Evolutionary conservation across 768 basidiomycete genomes (phyloP), one percentile per base, ranked within the genome.

Genomic region (Kwoniella europaea): DNA sequence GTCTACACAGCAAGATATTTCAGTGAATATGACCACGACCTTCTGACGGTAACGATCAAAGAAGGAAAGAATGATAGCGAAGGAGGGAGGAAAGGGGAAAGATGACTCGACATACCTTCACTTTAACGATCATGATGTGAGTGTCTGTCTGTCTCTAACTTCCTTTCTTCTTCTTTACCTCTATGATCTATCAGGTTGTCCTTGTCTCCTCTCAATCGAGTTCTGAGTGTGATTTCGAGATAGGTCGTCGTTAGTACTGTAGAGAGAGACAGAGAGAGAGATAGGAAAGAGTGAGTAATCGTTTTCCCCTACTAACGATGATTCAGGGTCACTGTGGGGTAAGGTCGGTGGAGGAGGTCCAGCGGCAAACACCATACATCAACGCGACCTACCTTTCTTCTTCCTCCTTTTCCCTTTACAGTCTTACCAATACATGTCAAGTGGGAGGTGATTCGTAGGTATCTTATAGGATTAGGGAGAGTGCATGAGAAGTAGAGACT

Each of bases 1-100:
- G 94, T 96, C 94, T 98, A 50, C 46, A 50, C 18, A 50, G 12
- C 46, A 50, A 50, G 10, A 35, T 35, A 35, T 35, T 3, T 60
- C 54, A 55, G 55, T 20, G 5, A 13, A 9, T 6, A 53, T 53
- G 18, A 56, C 4, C 55, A 22, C 24, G 57, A 29, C 35, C 18
- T 60, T 59, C 9, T 59, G 29, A 16, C 24, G 4, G 4, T 35
- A 59, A 35, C 16, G 13, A 29, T 59, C 16, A 29, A 16, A 59
- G 27, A 59, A 59, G 57, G 57, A 35, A 59, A 50, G 46, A 50
- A 50, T 18, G 20, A 22, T 13, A 18, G 18, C 13, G 61, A 13
- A 53, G 43, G 29, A n/a, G 6, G 27, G 22, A 42, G 27, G 52
- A 60, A 56, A 44, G 64, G 41, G 64, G 64, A 65, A 56, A 56